Conservation (phyloP, 768 basidiomycete genomes). For the Boletellus emodensis region DNA sequence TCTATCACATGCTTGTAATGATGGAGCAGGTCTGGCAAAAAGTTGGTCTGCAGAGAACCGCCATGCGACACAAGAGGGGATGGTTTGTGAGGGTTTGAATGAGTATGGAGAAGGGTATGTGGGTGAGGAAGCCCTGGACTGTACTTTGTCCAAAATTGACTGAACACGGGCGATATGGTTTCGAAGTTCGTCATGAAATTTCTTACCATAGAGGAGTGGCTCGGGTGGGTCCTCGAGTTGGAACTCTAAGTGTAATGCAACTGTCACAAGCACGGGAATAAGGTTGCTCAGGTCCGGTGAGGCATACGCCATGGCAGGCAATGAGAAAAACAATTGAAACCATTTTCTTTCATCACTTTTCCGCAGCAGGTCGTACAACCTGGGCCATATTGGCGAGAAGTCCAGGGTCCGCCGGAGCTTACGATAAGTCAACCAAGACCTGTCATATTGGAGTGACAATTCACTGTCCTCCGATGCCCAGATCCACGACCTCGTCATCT, state of each 20-base stretch:
- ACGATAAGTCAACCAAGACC: conserved; percentile 23
- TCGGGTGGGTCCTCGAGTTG: conserved; percentile 6
- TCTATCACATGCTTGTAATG: neutral
- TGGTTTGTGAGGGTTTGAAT: neutral
- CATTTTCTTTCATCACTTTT: conserved; percentile 4
- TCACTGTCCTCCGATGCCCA: neutral
- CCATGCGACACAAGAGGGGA: neutral
- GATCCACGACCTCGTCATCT: conserved; percentile 11
- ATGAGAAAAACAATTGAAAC: conserved; percentile 28
- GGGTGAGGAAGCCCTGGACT: neutral
- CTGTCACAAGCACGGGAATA: conserved; percentile 28
- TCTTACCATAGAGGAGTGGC: neutral
- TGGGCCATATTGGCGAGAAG: conserved; percentile 24
- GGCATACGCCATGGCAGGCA: conserved; percentile 30
- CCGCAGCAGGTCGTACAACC: conserved; percentile 28
- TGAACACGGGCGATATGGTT: neutral
- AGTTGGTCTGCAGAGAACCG: neutral
- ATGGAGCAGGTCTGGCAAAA: neutral
- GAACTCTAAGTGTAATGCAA: conserved; percentile 17
- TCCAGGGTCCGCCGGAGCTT: too few relatives aligned
- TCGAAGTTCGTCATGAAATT: neutral
- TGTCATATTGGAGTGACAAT: conserved; percentile 22
- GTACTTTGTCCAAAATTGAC: neutral
- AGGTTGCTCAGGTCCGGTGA: conserved; percentile 1
- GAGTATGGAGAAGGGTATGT: neutral